Conservation (phyloP, 179 eudicot genomes). For the Actinidia arguta region DNA sequence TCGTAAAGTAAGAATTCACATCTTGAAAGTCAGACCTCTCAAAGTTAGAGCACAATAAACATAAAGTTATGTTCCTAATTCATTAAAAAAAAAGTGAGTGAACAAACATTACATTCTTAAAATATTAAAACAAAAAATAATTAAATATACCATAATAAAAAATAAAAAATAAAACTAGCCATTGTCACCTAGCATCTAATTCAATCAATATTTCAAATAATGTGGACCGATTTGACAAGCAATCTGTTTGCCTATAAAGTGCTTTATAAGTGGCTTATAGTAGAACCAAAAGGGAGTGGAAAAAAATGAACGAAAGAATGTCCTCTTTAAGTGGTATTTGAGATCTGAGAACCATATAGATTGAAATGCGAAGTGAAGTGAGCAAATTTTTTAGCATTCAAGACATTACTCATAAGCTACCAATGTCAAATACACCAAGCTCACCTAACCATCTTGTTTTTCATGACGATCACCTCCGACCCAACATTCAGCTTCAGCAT, state of each 20-base stretch:
- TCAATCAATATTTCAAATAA: not conserved
- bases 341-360: conserved; percentile 13
- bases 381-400: not conserved
- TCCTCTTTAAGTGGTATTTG: not conserved
- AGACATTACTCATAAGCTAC: not conserved
- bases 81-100: not conserved
- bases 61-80: not conserved
- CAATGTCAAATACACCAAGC: conserved; percentile 17
- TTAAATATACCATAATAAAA: not conserved
- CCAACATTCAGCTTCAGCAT: conserved; percentile 54
- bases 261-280: not conserved
- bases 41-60: not conserved
- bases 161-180: not conserved
- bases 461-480: conserved; percentile 57
- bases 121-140: too few relatives aligned
- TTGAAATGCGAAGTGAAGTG: not conserved
- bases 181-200: not conserved
- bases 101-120: not conserved
- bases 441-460: conserved; percentile 66
- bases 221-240: not conserved
- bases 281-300: too few relatives aligned
- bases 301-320: not conserved
- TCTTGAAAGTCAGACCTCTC: not conserved
- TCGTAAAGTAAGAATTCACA: not conserved
- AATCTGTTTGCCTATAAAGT: conserved; percentile 1